phyloP scores from a whole-genome alignment of 306 rosid species.

The Prinsepia uniflora region DNA sequence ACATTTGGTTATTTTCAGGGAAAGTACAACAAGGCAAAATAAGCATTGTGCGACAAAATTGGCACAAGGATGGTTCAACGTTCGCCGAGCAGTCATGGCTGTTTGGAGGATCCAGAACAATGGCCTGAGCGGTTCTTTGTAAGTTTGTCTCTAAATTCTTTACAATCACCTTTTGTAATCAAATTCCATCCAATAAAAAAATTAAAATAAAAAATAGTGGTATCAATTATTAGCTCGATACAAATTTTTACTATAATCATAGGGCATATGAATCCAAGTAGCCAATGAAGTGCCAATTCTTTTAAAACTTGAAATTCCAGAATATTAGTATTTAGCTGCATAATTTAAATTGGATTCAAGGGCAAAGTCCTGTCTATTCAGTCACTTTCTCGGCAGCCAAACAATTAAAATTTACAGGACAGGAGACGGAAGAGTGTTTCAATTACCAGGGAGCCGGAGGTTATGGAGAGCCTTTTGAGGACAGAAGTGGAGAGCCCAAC shows the following conservation, averaged over 20 bases:
- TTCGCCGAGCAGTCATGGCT: slow-evolving; percentile 15
- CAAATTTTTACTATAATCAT: background rate
- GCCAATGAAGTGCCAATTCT: background rate
- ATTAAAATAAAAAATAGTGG: background rate
- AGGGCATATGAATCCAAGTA: background rate
- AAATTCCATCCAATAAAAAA: background rate
- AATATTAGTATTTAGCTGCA: background rate
- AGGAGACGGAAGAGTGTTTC: too few species aligned
- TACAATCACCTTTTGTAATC: slow-evolving; percentile 51
- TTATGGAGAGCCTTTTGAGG: slow-evolving; percentile 61
- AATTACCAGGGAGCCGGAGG: slow-evolving; percentile 60
- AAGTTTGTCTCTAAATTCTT: slow-evolving; percentile 56
- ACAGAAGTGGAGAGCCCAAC: slow-evolving; percentile 58
- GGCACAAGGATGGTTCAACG: slow-evolving; percentile 27
- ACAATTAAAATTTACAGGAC: background rate
- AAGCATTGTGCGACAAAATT: slow-evolving; percentile 47
- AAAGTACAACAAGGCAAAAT: slow-evolving; percentile 60
- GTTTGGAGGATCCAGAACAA: slow-evolving; percentile 74
- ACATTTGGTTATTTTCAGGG: slow-evolving; percentile 29
- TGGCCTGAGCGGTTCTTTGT: slow-evolving; percentile 59
- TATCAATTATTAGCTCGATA: background rate
- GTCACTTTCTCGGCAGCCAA: background rate
- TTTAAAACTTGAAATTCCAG: background rate
- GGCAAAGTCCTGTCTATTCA: background rate
- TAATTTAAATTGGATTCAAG: background rate